Evolutionary conservation across 768 basidiomycete species (phyloP), one percentile per base, ranked within the genome.

Genomic region (Russula olivacea): DNA sequence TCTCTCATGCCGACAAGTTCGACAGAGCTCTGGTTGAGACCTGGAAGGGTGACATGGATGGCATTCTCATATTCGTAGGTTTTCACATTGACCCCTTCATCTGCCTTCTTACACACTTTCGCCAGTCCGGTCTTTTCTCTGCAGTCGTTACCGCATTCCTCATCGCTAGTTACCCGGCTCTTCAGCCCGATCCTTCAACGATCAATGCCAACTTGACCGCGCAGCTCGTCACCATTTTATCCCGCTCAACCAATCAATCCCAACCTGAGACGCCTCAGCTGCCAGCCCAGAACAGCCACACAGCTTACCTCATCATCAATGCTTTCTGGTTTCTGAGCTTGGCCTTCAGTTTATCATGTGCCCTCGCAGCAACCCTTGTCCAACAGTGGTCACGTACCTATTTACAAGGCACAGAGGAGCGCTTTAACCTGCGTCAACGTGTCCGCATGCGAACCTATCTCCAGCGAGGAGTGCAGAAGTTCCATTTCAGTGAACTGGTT

Each of bases 321-420:
- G 50, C 59, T 21, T 54, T 68, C 14, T 68, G 67, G 67, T 68
- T 67, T 45, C 36, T 63, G 14, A 68, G 67, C 55, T 59, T 68
- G 43, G 12, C 41, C 21, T 60, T 63, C 53, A 59, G 61, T 36
- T 40, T 68, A 15, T 4, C 38, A 6, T 67, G 66, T 25, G 67
- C 67, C 23, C 61, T 68, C 2, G 12, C 23, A 1, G 67, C 67
- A 14, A 68, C 61, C 4, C 63, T 68, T 25, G 36, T 68, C 6
- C 65, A 67, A 25, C 67, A 68, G 30, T 68, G 67, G 67, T 55
- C 66, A 4, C 67, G 67, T 40, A 49, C 45, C 4, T 67, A 66
- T 58, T 30, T 66, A 14, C 65, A 64, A 36, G 59, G 58, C 11
- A 60, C 40, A 4, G 23, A 45, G 25, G 63, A 60, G 32, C 53